These are phyloP conservation scores for Malus sieversii DNA, from an alignment of 306 rosid species.

Conservation along the genomic window DNA sequence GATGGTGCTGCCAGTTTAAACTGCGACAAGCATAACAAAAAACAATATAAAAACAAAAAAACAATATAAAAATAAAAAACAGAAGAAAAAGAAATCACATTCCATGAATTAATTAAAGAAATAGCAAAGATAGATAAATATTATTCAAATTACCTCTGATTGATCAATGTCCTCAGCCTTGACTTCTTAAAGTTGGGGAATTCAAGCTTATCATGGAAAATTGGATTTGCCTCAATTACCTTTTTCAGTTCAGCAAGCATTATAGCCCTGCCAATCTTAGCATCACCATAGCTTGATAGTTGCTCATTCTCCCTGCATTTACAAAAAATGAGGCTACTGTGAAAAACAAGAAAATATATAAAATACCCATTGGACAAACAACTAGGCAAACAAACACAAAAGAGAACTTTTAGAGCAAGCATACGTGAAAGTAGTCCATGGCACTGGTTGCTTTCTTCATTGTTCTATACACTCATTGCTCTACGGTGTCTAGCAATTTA, in stretches of 20 bases:
- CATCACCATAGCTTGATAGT: conserved; percentile 69
- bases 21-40: conserved; percentile 22
- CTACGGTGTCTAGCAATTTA: not conserved
- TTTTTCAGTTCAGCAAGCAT: conserved; percentile 68
- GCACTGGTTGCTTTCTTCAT: not conserved
- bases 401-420: not conserved
- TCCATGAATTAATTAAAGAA: not conserved
- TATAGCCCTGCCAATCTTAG: conserved; percentile 57
- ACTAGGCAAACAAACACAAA: not conserved
- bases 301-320: conserved; percentile 62
- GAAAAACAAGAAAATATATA: not conserved
- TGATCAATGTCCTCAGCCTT: conserved; percentile 58
- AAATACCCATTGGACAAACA: not conserved
- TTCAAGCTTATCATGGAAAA: conserved; percentile 66
- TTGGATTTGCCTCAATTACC: conserved; percentile 71
- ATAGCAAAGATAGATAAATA: not conserved
- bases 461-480: too few relatives aligned
- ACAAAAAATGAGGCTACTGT: not conserved
- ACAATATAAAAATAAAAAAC: not conserved
- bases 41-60: too few relatives aligned
- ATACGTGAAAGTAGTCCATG: not conserved
- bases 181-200: conserved; percentile 67
- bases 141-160: conserved; percentile 49
- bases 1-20: conserved; percentile 86
- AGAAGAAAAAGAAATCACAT: not conserved